Evolutionary conservation across 2,329 filamentous ascomycete species (phyloP).

Genomic region (Thielaviopsis musarum): DNA sequence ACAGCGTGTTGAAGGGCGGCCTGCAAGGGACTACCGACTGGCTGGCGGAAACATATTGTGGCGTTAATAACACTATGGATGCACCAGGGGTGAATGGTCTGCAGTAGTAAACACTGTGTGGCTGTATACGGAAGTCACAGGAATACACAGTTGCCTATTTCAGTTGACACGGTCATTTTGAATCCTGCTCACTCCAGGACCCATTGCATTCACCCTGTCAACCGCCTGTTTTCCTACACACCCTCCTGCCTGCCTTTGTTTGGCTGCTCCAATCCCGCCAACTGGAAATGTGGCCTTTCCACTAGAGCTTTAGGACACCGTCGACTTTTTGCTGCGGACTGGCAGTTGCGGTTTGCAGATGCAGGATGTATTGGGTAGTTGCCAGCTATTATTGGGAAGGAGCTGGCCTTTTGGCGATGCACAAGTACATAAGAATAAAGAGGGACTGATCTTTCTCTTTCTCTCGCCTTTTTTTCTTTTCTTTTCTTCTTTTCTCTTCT

Average conservation of each 20-base stretch:
- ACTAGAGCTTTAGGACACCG: conserved; percentile 10
- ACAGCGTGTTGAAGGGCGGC: neutral
- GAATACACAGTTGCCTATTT: neutral
- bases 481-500: conserved; percentile 2
- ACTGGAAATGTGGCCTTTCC: conserved; percentile 32
- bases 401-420: conserved; percentile 3
- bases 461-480: conserved; percentile 15
- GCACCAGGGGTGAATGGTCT: neutral
- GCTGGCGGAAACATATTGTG: neutral
- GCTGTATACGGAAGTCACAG: neutral
- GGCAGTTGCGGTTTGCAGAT: neutral
- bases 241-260: neutral
- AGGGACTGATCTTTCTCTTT: conserved; percentile 14
- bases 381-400: neutral
- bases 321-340: conserved; percentile 22
- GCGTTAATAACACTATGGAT: neutral
- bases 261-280: conserved; percentile 6
- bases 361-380: neutral
- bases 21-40: neutral
- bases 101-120: neutral
- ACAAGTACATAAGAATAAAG: conserved; percentile 2
- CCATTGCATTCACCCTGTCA: neutral
- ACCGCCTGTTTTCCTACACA: neutral
- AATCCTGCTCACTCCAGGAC: neutral
- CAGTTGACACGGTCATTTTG: neutral